Evolutionary conservation across 208 protist genomes (phyloP).

Genomic region (Leishmania major): DNA sequence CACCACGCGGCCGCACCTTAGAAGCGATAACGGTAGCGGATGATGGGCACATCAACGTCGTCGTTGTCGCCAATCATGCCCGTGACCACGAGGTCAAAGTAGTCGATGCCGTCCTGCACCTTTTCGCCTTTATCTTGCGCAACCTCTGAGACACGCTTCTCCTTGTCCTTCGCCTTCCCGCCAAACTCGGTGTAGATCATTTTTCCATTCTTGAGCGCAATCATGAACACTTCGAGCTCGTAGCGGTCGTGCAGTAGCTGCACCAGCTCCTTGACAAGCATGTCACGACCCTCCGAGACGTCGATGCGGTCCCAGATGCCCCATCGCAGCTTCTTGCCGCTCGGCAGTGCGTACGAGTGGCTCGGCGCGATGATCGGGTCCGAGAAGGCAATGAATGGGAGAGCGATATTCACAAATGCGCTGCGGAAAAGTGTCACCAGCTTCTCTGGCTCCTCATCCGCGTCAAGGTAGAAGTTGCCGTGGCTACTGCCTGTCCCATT

Average conservation of each 20-base stretch:
- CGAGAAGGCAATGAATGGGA: constrained; percentile 96
- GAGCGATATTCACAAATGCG: constrained; percentile 97
- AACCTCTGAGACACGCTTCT: constrained; percentile 59
- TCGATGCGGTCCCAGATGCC: constrained; percentile 98
- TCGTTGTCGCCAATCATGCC: constrained; percentile 78
- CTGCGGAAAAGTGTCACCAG: constrained; percentile 91
- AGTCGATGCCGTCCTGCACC: constrained; percentile 63
- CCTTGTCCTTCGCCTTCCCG: constrained; percentile 74
- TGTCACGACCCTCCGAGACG: constrained; percentile 91
- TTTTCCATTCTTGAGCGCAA: constrained; percentile 83
- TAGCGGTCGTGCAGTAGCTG: constrained; percentile 86
- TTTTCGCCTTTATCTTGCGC: constrained; percentile 63
- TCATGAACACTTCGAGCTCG: constrained; percentile 94
- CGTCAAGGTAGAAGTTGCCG: constrained; percentile 22
- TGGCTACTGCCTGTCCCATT: constrained; percentile 2
- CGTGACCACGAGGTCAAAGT: constrained; percentile 71
- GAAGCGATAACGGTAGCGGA: constrained; percentile 61
- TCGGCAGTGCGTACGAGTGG: constrained; percentile 54
- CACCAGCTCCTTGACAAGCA: constrained; percentile 95
- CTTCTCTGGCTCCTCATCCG: constrained; percentile 39
- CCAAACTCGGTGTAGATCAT: constrained; percentile 87
- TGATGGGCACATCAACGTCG: constrained; percentile 83
- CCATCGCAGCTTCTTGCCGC: constrained; percentile 71
- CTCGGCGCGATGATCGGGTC: constrained; percentile 92
- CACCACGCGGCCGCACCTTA: background rate